Percentiles rank a stretch among this genome's conserved stretches.
phyloP scores from a whole-genome alignment of 2,329 filamentous ascomycete genomes.

The Ceratocystis harringtonii region DNA sequence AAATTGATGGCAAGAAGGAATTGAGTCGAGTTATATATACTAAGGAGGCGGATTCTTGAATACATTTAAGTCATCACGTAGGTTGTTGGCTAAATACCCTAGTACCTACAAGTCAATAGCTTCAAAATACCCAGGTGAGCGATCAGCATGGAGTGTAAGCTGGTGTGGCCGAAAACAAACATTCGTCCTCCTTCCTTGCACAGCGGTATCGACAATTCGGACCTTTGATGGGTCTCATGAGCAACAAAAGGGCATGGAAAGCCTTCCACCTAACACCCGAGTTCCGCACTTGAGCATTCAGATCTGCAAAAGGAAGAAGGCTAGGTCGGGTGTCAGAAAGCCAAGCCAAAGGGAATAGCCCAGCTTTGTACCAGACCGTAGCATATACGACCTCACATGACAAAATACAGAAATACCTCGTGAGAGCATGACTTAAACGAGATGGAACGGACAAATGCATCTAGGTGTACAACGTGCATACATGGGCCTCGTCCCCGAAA shows the following conservation, averaged over 20 bases:
- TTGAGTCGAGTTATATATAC: too few relatives aligned
- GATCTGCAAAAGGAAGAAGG: not conserved
- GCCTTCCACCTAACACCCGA: not conserved
- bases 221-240: not conserved
- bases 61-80: not conserved
- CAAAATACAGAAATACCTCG: slow-evolving; percentile 3
- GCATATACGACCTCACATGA: not conserved
- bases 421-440: not conserved
- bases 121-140: not conserved
- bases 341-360: not conserved
- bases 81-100: not conserved
- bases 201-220: not conserved
- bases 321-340: not conserved
- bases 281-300: not conserved
- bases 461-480: not conserved
- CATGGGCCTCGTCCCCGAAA: not conserved
- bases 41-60: too few relatives aligned
- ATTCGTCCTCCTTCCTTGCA: not conserved
- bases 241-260: slow-evolving; percentile 1
- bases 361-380: not conserved
- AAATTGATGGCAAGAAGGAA: not conserved
- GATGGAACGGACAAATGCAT: not conserved
- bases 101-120: not conserved
- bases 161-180: not conserved
- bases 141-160: not conserved